phyloP scores from a whole-genome alignment of 1,284 basidiomycete species.

The Ustilago shanxiensis region DNA sequence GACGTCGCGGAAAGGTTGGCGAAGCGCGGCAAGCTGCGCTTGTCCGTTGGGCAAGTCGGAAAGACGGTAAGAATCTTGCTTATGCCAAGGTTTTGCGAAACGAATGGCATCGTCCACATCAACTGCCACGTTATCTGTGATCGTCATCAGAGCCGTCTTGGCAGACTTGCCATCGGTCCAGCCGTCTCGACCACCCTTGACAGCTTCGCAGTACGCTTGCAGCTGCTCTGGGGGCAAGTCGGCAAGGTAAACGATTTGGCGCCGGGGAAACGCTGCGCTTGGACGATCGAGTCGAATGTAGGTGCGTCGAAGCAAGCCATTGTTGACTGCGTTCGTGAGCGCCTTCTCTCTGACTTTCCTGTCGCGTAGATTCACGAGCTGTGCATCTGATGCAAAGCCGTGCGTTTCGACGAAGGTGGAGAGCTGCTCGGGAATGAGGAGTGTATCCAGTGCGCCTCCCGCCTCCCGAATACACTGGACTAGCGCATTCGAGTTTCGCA shows the following conservation, averaged over 20 bases:
- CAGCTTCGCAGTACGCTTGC: conserved; percentile 38
- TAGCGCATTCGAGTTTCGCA: conserved; percentile 36
- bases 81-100: conserved; percentile 36
- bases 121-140: conserved; percentile 29
- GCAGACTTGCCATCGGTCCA: conserved; percentile 26
- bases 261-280: conserved; percentile 8
- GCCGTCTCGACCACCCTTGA: conserved; percentile 26
- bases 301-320: conserved; percentile 41
- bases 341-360: conserved; percentile 42
- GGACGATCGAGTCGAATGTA: conserved; percentile 35
- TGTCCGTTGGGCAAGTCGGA: conserved; percentile 20
- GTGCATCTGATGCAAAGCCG: conserved; percentile 34
- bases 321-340: conserved; percentile 24
- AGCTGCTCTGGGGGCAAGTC: conserved; percentile 30
- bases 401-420: conserved; percentile 38
- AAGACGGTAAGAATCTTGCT: conserved; percentile 10
- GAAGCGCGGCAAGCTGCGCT: conserved; percentile 24
- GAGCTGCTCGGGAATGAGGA: conserved; percentile 35
- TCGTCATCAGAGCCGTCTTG: conserved; percentile 14
- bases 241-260: conserved; percentile 46
- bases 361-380: conserved; percentile 45
- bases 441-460: conserved; percentile 45
- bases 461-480: conserved; percentile 45
- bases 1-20: conserved; percentile 35
- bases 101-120: conserved; percentile 12